Percentiles rank a stretch among this genome's conserved stretches.
phyloP scores from a whole-genome alignment of 1,284 basidiomycete genomes.

The Schizophyllum commune region DNA sequence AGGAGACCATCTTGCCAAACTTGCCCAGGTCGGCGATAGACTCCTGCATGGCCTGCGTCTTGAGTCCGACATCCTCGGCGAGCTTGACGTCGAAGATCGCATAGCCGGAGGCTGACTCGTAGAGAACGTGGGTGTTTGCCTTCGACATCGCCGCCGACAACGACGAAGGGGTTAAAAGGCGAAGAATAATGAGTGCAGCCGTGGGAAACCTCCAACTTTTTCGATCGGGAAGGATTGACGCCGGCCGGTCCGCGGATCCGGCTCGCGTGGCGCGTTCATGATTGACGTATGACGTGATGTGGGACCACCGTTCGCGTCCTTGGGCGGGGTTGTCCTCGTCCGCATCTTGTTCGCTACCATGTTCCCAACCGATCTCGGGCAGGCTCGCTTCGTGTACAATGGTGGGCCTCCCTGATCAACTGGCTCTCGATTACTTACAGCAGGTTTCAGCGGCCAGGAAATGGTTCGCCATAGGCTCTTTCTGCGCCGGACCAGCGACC shows the following conservation, averaged over 20 bases:
- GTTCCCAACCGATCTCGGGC: neutral
- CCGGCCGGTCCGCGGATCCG: too few relatives aligned
- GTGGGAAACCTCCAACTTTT: neutral
- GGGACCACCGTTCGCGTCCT: too few relatives aligned
- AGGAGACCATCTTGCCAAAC: constrained; percentile 91
- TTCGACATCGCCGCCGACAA: neutral
- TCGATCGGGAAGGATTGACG: neutral
- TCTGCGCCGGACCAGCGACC: constrained; percentile 15
- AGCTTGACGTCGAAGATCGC: constrained; percentile 89
- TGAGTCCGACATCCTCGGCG: constrained; percentile 84
- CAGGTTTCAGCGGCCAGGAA: constrained; percentile 23
- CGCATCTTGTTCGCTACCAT: neutral
- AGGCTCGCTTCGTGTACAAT: neutral
- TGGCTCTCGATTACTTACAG: neutral
- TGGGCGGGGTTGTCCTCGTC: too few relatives aligned
- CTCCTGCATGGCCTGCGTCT: constrained; percentile 78
- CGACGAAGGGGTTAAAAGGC: neutral
- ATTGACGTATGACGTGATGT: too few relatives aligned
- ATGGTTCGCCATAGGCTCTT: constrained; percentile 24
- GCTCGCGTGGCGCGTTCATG: too few relatives aligned
- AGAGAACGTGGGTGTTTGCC: constrained; percentile 72
- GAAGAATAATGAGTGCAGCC: neutral
- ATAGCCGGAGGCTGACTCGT: constrained; percentile 94
- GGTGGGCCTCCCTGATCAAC: neutral
- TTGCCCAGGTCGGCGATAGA: constrained; percentile 83